Evolutionary conservation across 2,329 filamentous ascomycete species (phyloP).

Genomic region (Pestalotiopsis sp.): DNA sequence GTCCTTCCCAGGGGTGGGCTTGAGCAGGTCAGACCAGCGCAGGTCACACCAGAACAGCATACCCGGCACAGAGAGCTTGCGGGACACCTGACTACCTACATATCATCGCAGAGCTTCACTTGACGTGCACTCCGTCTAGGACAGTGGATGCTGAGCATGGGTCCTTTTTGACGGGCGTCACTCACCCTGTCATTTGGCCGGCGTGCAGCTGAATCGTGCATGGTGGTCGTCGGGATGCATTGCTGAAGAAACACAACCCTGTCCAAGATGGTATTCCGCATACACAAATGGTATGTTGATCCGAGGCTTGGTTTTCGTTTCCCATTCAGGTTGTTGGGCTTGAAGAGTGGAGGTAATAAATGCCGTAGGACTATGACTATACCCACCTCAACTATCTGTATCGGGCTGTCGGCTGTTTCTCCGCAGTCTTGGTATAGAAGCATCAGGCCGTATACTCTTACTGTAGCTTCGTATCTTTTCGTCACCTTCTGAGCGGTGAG

Average conservation of each 20-base stretch:
- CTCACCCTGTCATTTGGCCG: not conserved
- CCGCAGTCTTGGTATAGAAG: not conserved
- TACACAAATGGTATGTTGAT: not conserved
- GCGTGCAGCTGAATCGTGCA: not conserved
- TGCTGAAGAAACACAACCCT: not conserved
- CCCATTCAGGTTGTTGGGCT: not conserved
- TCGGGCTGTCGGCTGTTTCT: not conserved
- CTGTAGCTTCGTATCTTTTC: not conserved
- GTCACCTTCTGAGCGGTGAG: not conserved
- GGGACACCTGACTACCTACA: not conserved
- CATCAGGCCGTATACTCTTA: not conserved
- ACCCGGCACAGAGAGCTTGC: too few relatives aligned
- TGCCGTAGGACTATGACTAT: too few relatives aligned
- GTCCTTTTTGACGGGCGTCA: not conserved
- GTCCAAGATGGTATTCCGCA: not conserved
- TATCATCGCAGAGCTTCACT: too few relatives aligned
- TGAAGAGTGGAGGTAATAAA: not conserved
- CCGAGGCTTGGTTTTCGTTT: not conserved
- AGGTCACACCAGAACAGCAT: not conserved
- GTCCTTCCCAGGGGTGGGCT: not conserved
- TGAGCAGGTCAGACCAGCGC: not conserved
- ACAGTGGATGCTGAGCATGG: not conserved
- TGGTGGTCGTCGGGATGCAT: not conserved
- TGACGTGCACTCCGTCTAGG: too few relatives aligned
- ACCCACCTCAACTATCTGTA: not conserved